Conservation (phyloP, 176 grass and related monocot genomes). For the Tillandsia fasciculata region DNA sequence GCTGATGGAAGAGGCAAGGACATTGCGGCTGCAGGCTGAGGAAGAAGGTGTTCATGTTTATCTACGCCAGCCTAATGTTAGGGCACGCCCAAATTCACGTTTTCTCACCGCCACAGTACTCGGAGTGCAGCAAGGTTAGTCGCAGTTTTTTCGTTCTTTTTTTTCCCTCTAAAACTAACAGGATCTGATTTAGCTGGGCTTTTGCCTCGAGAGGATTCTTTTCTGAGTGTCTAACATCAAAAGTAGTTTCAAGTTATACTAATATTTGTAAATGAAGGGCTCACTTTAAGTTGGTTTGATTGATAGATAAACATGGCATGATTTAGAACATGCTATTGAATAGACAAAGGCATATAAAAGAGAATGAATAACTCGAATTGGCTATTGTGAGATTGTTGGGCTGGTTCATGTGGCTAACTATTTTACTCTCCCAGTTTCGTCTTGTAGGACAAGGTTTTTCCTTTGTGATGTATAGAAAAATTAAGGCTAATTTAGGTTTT, state of each 20-base stretch:
- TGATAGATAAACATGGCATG: too few relatives aligned
- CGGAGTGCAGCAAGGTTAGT: slow-evolving; percentile 84
- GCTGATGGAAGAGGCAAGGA: slow-evolving; percentile 67
- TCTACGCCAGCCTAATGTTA: slow-evolving; percentile 47
- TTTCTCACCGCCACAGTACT: slow-evolving; percentile 89
- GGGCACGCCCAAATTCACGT: slow-evolving; percentile 70
- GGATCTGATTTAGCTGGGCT: not conserved
- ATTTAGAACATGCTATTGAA: too few relatives aligned
- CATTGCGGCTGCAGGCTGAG: slow-evolving; percentile 61
- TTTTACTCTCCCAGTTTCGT: not conserved
- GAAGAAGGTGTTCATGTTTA: slow-evolving; percentile 75
- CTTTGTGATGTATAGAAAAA: too few relatives aligned
- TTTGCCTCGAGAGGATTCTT: too few relatives aligned
- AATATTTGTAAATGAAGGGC: too few relatives aligned
- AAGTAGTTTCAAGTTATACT: too few relatives aligned
- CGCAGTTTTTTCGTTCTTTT: slow-evolving; percentile 6
- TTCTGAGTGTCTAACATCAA: too few relatives aligned
- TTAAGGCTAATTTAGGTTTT: too few relatives aligned
- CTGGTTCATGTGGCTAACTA: not conserved
- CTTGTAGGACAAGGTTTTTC: not conserved
- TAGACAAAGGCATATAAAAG: not conserved
- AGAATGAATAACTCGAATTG: not conserved
- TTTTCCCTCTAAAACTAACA: slow-evolving; percentile 1
- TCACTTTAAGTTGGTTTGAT: too few relatives aligned
- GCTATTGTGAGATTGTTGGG: not conserved